Conservation (phyloP, 164 flowering plant genomes). For the Euptelea pleiosperma region DNA sequence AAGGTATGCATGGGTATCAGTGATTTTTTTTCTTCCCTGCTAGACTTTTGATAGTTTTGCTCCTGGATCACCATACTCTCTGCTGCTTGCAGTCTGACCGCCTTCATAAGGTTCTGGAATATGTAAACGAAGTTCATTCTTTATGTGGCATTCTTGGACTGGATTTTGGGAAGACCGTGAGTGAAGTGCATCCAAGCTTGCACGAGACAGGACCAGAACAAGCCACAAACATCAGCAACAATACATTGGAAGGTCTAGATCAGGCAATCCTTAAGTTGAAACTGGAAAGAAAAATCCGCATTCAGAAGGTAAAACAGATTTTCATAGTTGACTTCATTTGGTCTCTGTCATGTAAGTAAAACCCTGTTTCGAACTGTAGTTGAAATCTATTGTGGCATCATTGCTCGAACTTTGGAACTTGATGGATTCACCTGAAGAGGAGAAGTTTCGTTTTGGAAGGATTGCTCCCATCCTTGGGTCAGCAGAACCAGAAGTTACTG, state of each 20-base stretch:
- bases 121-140: constrained; percentile 82
- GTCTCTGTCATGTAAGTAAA: background rate
- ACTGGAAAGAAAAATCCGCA: constrained; percentile 56
- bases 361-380: constrained; percentile 37
- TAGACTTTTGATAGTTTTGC: constrained; percentile 8
- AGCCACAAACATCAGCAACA: constrained; percentile 65
- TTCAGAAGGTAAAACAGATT: constrained; percentile 55
- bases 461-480: constrained; percentile 37
- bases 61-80: background rate
- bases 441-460: constrained; percentile 42
- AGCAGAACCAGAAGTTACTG: constrained; percentile 53
- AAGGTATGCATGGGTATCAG: constrained; percentile 44
- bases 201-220: constrained; percentile 46
- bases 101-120: constrained; percentile 64
- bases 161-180: constrained; percentile 78
- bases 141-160: constrained; percentile 75
- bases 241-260: constrained; percentile 70
- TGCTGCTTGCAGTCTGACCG: constrained; percentile 72
- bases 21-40: background rate
- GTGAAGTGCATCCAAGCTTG: constrained; percentile 89
- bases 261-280: constrained; percentile 57
- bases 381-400: constrained; percentile 53
- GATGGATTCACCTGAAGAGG: constrained; percentile 77
- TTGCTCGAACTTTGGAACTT: constrained; percentile 81
- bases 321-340: background rate